These are phyloP conservation scores for Trebouxia gelatinosa DNA, from an alignment of 163 green algal species.

Conservation along the genomic window DNA sequence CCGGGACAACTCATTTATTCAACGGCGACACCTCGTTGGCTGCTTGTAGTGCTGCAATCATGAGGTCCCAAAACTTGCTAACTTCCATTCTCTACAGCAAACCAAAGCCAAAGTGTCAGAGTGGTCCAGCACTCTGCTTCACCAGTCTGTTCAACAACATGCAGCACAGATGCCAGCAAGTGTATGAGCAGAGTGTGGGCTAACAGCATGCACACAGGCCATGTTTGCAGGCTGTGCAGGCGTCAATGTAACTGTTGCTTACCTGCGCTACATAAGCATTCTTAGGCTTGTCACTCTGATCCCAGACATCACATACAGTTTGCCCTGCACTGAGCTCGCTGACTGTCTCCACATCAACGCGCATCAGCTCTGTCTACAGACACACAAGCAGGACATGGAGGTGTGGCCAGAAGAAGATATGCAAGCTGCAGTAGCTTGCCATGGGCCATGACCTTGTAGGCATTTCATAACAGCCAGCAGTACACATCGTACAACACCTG, in stretches of 20 bases:
- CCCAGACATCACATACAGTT: slow-evolving; percentile 82
- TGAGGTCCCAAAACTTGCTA: slow-evolving; percentile 73
- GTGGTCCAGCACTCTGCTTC: too few species aligned
- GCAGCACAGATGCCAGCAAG: too few species aligned
- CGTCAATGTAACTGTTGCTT: not conserved
- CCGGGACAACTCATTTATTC: too few species aligned
- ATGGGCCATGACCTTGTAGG: not conserved
- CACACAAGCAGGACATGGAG: too few species aligned
- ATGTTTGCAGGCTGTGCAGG: too few species aligned
- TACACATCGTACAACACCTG: too few species aligned
- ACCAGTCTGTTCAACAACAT: too few species aligned
- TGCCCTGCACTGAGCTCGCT: slow-evolving; percentile 74
- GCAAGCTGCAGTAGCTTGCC: not conserved
- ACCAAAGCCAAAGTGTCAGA: too few species aligned
- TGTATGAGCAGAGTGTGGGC: too few species aligned
- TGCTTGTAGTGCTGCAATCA: slow-evolving; percentile 59
- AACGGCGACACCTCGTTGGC: slow-evolving; percentile 67
- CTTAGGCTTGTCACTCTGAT: slow-evolving; percentile 39
- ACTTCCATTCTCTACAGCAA: slow-evolving; percentile 74
- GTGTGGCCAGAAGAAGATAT: too few species aligned
- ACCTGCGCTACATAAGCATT: slow-evolving; percentile 26
- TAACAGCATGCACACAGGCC: too few species aligned
- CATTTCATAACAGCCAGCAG: too few species aligned
- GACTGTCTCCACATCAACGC: slow-evolving; percentile 77
- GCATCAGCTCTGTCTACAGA: slow-evolving; percentile 58